These are phyloP conservation scores for Paramecium sonneborni DNA, from an alignment of 73 alveolate species.

Conservation along the genomic window DNA sequence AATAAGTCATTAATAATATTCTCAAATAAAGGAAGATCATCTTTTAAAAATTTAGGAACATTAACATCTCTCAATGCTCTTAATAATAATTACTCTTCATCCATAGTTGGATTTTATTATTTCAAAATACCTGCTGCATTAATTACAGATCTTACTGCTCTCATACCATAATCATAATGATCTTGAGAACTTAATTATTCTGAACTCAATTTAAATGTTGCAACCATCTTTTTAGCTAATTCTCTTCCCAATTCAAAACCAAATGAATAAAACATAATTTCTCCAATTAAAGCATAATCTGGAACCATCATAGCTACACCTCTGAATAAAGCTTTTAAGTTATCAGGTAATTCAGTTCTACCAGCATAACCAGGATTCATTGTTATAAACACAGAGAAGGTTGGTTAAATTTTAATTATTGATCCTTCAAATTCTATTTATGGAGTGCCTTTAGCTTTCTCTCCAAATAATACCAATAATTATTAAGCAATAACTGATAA, in stretches of 20 bases:
- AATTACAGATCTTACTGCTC: slow-evolving; percentile 96
- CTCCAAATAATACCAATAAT: slow-evolving; percentile 87
- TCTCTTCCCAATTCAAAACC: slow-evolving; percentile 86
- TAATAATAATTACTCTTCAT: slow-evolving; percentile 94
- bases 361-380: slow-evolving; percentile 99
- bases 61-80: slow-evolving; percentile 99
- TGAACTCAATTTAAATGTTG: slow-evolving; percentile 90
- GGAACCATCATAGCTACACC: slow-evolving; percentile 99
- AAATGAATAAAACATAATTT: slow-evolving; percentile 93
- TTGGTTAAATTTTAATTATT: slow-evolving; percentile 83
- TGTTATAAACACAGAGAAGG: slow-evolving; percentile 94
- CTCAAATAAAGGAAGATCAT: slow-evolving; percentile 98
- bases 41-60: slow-evolving; percentile 98
- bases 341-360: slow-evolving; percentile 98
- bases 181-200: slow-evolving; percentile 94
- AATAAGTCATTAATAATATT: slow-evolving; percentile 97
- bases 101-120: slow-evolving; percentile 87
- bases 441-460: slow-evolving; percentile 88
- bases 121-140: slow-evolving; percentile 93
- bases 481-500: slow-evolving; percentile 90
- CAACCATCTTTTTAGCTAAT: slow-evolving; percentile 94
- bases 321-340: slow-evolving; percentile 90
- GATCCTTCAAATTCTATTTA: slow-evolving; percentile 82
- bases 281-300: slow-evolving; percentile 96
- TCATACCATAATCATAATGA: slow-evolving; percentile 98